These are phyloP conservation scores for Lunasporangiospora selenospora DNA, from an alignment of 192 early-diverging fungal species.

Conservation along the genomic window DNA sequence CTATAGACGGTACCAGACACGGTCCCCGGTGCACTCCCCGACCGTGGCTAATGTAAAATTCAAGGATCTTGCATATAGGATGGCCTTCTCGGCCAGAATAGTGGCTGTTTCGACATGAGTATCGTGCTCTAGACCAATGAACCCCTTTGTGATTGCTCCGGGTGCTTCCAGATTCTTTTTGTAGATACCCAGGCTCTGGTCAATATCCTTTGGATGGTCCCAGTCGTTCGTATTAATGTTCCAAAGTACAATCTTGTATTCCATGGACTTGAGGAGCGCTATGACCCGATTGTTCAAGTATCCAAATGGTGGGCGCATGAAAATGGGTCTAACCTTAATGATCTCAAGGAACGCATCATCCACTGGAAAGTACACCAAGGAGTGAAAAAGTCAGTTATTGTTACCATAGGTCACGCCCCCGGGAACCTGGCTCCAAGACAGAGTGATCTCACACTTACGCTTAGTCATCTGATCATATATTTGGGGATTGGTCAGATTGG, in stretches of 20 bases:
- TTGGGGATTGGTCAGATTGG: not conserved
- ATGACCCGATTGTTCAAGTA: conserved; percentile 18
- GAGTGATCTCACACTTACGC: conserved; percentile 44
- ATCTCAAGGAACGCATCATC: conserved; percentile 53
- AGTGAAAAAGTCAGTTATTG: no score
- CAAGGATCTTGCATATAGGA: conserved; percentile 39
- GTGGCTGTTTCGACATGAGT: conserved; percentile 36
- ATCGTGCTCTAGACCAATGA: conserved; percentile 51
- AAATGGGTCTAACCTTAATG: conserved; percentile 56
- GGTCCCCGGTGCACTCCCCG: conserved; percentile 48
- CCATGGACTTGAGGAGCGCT: conserved; percentile 29
- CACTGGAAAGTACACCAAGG: conserved; percentile 7
- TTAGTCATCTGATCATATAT: conserved; percentile 30
- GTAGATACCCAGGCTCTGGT: conserved; percentile 17
- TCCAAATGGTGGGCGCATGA: conserved; percentile 65
- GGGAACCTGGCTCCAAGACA: no score
- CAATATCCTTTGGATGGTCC: conserved; percentile 15
- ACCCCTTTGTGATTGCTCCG: conserved; percentile 20
- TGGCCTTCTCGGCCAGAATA: conserved; percentile 50
- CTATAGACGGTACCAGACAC: conserved; percentile 30
- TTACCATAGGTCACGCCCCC: no score
- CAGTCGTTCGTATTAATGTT: conserved; percentile 50
- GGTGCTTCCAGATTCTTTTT: not conserved
- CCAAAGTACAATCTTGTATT: conserved; percentile 54
- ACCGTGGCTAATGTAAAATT: conserved; percentile 56